phyloP scores from a whole-genome alignment of 176 grass and related monocot species.

The Elaeis guineensis region DNA sequence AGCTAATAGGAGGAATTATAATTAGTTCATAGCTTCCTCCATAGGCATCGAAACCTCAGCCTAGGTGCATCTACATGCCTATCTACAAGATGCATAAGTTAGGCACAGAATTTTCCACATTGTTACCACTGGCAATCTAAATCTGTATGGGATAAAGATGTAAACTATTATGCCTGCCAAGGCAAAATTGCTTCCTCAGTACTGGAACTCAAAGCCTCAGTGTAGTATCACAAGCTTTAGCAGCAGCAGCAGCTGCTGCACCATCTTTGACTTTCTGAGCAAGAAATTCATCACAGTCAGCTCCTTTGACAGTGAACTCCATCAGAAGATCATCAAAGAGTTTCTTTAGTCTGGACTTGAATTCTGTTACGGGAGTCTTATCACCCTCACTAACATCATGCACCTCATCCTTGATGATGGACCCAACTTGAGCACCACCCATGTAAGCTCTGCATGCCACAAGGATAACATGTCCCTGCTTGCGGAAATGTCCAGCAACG shows the following conservation, averaged over 20 bases:
- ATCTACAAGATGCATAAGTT: no score
- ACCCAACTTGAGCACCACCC: slow-evolving; percentile 55
- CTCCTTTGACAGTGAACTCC: slow-evolving; percentile 91
- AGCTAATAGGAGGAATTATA: no score
- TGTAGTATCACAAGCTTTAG: no score
- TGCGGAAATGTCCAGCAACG: slow-evolving; percentile 57
- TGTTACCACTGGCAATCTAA: no score
- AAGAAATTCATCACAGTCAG: slow-evolving; percentile 59
- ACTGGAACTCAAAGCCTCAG: no score
- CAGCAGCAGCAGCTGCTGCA: slow-evolving; percentile 18
- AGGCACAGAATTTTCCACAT: no score
- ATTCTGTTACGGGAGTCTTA: slow-evolving; percentile 5
- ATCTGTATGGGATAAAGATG: no score
- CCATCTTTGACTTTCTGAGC: slow-evolving; percentile 42
- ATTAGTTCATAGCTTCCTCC: no score
- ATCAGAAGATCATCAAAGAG: slow-evolving; percentile 82
- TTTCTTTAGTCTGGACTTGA: slow-evolving; percentile 32
- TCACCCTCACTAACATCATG: not conserved
- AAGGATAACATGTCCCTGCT: slow-evolving; percentile 44
- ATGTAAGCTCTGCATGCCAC: slow-evolving; percentile 70
- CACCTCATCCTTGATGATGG: slow-evolving; percentile 30
- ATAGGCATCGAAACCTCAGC: no score
- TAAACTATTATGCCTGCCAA: no score
- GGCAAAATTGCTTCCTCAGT: no score
- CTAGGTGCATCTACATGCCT: no score